Base-by-base conservation (phyloP, 1,139 yeast genomes). In the Taphrina betulina region DNA sequence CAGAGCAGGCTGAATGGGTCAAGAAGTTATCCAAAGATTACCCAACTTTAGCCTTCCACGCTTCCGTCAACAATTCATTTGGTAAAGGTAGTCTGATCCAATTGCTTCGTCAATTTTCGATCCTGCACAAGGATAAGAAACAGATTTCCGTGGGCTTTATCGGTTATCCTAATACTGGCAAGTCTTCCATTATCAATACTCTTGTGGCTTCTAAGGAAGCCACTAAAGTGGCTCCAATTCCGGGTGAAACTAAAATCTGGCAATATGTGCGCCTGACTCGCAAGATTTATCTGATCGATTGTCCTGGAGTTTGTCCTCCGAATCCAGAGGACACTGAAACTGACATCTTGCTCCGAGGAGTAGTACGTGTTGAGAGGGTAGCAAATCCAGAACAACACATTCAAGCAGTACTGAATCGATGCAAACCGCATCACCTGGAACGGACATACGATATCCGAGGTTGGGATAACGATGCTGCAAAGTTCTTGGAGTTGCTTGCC, bases 181-280 rank as follows among this genome's bases (percentile, higher is more conserved):
- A 92, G 70, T 90, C 97, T 0, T 86, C 96, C 34, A 89, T 92
- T 64, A 92, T 92, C 67, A 92, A 92, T 71, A 90, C 97, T 1
- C 75, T 92, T 63, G 82, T 96, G 69, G 83, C 83, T 69, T 92
- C 92, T 78, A 92, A 92, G 75, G 98, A 92, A 43, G 94, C 98
- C 74, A 83, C 80, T 46, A 58, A 58, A 23, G 97, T 92, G 51
- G 98, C 98, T 1, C 98, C 98, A 48, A 89, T 92, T 65, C 98
- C 98, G 28, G 98, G 98, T 69, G 98, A 92, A 69, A 92, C 98
- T 44, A 92, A 92, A 72, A 97, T 92, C 42, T 92, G 98, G 98
- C 98, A 92, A 75, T 92, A 92, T 73, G 89, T 92, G 66, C 90
- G 98, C 1, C 77, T 92, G 67, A 92, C 92, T 96, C 89, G 90